Conservation (phyloP, 768 basidiomycete species). For the Tricholoma matsutake region DNA sequence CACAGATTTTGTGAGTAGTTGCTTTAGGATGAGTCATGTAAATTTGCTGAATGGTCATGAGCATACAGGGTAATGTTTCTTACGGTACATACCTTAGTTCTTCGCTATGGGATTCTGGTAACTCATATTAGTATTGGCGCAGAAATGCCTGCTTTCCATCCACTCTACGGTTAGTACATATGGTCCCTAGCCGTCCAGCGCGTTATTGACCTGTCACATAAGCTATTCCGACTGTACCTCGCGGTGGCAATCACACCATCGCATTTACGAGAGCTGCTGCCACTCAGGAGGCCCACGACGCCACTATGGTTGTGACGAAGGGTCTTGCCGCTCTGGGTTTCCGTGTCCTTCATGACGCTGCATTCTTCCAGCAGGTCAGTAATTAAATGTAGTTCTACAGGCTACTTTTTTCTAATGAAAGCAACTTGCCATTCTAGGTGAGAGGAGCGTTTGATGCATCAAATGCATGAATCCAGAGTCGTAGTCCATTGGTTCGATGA, state of each 20-base stretch:
- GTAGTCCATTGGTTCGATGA: no score
- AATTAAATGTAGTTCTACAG: not conserved
- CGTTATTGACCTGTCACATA: constrained; percentile 21
- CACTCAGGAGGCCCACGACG: constrained; percentile 58
- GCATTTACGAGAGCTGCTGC: constrained; percentile 60
- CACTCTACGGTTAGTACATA: constrained; percentile 47
- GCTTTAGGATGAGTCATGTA: constrained; percentile 7
- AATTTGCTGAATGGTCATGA: constrained; percentile 1
- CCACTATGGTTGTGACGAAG: constrained; percentile 54
- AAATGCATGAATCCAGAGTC: not conserved
- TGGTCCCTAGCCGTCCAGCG: constrained; percentile 14
- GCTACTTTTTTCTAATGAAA: not conserved
- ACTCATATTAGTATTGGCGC: constrained; percentile 13
- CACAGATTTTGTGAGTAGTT: constrained; percentile 69
- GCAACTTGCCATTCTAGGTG: constrained; percentile 13
- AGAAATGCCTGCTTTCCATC: constrained; percentile 66
- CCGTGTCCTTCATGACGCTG: constrained; percentile 52
- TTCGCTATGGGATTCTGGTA: not conserved
- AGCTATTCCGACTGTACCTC: constrained; percentile 71
- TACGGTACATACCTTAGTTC: constrained; percentile 42
- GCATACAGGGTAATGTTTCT: constrained; percentile 65
- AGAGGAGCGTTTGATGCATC: constrained; percentile 19
- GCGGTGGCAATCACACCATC: constrained; percentile 76
- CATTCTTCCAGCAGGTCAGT: constrained; percentile 53
- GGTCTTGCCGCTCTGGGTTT: constrained; percentile 62